These are phyloP conservation scores for Botrytis hyacinthi DNA, from an alignment of 2,329 filamentous ascomycete species.

Conservation along the genomic window DNA sequence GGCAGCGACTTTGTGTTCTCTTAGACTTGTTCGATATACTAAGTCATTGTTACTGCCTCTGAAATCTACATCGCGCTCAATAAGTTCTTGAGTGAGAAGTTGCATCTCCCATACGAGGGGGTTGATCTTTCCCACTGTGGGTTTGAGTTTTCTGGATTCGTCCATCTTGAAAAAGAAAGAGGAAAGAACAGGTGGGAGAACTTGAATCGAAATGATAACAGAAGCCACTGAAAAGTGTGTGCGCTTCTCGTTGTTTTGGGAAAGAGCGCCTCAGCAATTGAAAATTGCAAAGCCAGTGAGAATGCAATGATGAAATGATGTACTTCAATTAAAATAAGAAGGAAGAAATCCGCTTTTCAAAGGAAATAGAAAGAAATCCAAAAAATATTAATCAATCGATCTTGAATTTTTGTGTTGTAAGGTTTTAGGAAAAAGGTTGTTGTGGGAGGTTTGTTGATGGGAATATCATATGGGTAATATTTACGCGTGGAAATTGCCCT, in stretches of 20 bases:
- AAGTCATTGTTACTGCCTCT: neutral
- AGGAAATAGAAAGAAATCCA: neutral
- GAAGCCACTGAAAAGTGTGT: neutral
- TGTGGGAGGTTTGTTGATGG: neutral
- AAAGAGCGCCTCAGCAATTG: neutral
- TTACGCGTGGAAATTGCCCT: neutral
- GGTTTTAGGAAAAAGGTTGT: neutral
- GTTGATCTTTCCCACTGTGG: neutral
- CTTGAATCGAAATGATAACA: neutral
- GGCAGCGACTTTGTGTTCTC: neutral
- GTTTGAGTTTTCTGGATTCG: neutral
- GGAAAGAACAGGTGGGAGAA: neutral
- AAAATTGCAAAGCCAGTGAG: neutral
- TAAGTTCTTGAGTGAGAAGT: neutral
- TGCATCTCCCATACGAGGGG: neutral
- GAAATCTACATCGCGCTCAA: neutral
- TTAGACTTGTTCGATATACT: neutral
- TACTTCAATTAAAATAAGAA: neutral
- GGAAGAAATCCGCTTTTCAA: neutral
- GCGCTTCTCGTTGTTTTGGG: neutral
- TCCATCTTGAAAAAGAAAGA: neutral
- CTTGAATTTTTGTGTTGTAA: neutral
- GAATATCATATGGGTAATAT: neutral
- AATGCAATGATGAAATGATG: neutral
- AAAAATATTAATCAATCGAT: neutral